phyloP scores from a whole-genome alignment of 2,329 filamentous ascomycete species.

The Talaromyces sp. region DNA sequence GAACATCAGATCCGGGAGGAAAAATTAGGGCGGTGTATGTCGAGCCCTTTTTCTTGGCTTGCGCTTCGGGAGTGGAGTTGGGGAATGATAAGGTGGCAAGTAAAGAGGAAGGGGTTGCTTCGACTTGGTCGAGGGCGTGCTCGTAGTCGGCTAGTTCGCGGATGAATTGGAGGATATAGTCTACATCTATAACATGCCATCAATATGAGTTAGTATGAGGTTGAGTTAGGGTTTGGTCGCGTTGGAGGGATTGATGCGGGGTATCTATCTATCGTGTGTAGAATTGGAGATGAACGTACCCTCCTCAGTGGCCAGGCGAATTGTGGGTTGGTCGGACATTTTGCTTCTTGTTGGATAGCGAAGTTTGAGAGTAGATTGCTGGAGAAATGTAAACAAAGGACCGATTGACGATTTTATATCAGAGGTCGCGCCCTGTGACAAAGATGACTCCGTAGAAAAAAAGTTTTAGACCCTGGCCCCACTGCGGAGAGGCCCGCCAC shows the following conservation, averaged over 20 bases:
- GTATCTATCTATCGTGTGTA: background rate
- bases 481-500: background rate
- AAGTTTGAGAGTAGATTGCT: too few species aligned
- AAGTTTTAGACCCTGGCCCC: background rate
- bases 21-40: conserved; percentile 72
- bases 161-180: conserved; percentile 76
- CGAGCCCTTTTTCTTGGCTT: conserved; percentile 50
- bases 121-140: conserved; percentile 66
- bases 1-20: conserved; percentile 37
- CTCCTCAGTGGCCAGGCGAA: conserved; percentile 41
- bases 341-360: background rate
- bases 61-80: conserved; percentile 35
- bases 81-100: conserved; percentile 75
- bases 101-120: conserved; percentile 74
- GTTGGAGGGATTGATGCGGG: background rate
- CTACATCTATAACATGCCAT: conserved; percentile 74
- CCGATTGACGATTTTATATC: background rate
- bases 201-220: background rate
- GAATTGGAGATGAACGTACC: conserved; percentile 26
- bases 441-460: background rate
- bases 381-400: too few species aligned
- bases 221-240: background rate
- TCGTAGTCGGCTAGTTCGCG: conserved; percentile 85
- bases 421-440: background rate
- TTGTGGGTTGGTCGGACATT: conserved; percentile 37